Evolutionary conservation across 2,329 filamentous ascomycete genomes (phyloP), one percentile per base, ranked within the genome.

Genomic region (Cercospora berteroae): DNA sequence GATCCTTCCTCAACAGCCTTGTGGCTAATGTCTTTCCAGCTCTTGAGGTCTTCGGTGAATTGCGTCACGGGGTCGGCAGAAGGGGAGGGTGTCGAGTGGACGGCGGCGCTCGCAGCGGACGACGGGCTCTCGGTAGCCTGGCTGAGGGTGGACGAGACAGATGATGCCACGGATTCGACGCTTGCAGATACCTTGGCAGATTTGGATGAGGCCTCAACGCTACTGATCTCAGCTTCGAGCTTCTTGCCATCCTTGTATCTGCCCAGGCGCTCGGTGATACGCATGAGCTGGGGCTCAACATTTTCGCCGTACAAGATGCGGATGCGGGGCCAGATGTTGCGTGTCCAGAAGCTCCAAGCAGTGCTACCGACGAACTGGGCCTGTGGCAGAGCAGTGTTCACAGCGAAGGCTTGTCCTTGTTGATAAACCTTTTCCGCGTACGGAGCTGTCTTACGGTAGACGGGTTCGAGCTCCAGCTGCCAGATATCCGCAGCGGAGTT

Each of bases 271-370:
- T 97, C 91, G 12, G 92, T 92, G 74, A 99, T 98, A 74, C 93
- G 92, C 65, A 94, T 87, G 13, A 99, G 85, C 79, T 99, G 96
- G 13, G 96, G 96, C 81, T 98, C 94, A 3, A 99, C 94, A 74
- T 96, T 97, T 76, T 97, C 89, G 10, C 89, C 87, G 76, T 98
- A 98, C 5, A 97, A 81, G 13, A 91, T 85, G 27, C 90, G 88
- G 10, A 97, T 70, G 71, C 90, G 89, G 1, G 94, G 94, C 90
- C 92, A 95, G 16, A 98, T 82, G 1, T 88, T 89, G 57, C 87
- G 87, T 66, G 93, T 87, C 36, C 96, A 81, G 75, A 97, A 94
- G 12, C 85, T 81, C 67, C 88, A 87, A 0, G 87, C 86, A 67
- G 88, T 88, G 65, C 88, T 88, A 85, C 90, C 92, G 3, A 87